Evolutionary conservation across 1,284 basidiomycete species (phyloP).

Genomic region (Rhodotorula sp.): DNA sequence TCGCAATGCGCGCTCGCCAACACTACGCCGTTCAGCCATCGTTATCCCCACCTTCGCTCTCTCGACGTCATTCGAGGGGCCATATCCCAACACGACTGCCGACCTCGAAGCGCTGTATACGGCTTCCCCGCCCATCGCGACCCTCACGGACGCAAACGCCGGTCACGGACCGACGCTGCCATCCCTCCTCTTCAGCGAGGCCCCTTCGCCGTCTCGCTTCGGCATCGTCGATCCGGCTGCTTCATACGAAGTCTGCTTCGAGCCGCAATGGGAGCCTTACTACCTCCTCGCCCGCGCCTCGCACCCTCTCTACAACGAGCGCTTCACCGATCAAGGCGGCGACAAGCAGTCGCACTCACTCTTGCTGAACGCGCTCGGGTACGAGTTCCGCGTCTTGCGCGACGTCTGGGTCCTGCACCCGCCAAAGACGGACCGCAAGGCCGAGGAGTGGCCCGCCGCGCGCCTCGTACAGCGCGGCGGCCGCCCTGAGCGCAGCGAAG

Average conservation of each 20-base stretch:
- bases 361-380: conserved; percentile 32
- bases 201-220: neutral
- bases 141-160: conserved; percentile 32
- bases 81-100: conserved; percentile 5
- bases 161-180: conserved; percentile 34
- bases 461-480: conserved; percentile 7
- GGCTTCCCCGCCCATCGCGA: conserved; percentile 2
- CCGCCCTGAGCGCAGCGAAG: neutral
- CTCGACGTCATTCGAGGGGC: neutral
- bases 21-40: conserved; percentile 18
- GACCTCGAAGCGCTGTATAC: conserved; percentile 4
- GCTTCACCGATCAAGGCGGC: conserved; percentile 37
- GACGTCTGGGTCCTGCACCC: conserved; percentile 4
- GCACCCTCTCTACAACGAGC: conserved; percentile 34
- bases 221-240: neutral
- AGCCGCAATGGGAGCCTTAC: conserved; percentile 39
- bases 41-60: conserved; percentile 30
- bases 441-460: conserved; percentile 25
- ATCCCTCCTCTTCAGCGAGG: conserved; percentile 19
- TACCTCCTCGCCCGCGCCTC: conserved; percentile 29
- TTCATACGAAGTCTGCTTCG: conserved; percentile 26
- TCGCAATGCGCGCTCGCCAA: conserved; percentile 14
- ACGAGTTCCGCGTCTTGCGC: conserved; percentile 17
- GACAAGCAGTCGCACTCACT: conserved; percentile 34
- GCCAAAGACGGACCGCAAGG: conserved; percentile 5